Base-by-base conservation (phyloP, 2,329 filamentous ascomycete species). In the Epichloe gansuensis region DNA sequence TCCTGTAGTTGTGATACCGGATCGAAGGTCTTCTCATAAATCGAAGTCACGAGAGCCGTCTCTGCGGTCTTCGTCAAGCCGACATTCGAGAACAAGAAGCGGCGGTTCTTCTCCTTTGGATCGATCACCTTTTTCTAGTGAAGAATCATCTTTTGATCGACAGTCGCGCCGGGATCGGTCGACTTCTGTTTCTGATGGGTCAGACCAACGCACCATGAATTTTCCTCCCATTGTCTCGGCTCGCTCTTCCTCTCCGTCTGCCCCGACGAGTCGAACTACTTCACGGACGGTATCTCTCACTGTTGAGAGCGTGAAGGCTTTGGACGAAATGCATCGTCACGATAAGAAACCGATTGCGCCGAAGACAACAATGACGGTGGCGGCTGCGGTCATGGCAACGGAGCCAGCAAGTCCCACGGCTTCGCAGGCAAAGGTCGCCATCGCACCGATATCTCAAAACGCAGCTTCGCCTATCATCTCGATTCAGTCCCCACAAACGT, bases 1-100 rank as follows among this genome's bases (percentile, higher is more conserved):
- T 9, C 81, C 81, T 2, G 81, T 85, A 7, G 73, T 83, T 6
- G 72, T 85, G 21, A 75, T 85, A 49, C 81, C 81, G 6, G 75
- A 78, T 52, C 76, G 81, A 15, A 69, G 66, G 15, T 77, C 80
- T 6, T 82, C 79, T 3, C 66, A 72, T 11, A 75, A 74, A 50
- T 70, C 75, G n/a, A 75, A 72, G 54, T 72, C 75, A 50, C 72
- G 69, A 45, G 70, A 78, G 35, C 77, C 75, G 4, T 83, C 80
- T 2, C 66, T 83, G 15, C 74, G 80, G 52, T 83, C 81, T 21
- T 78, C 74, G n/a, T 82, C 77, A 56, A 84, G 80, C 60, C 74
- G 73, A 49, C 73, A 70, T 46, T 78, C 78, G 59, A 67, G 73
- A 54, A 79, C 76, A 51, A 72, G 71, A 43, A 83, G 80, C 51